Evolutionary conservation across 2,329 filamentous ascomycete species (phyloP), one percentile per base, ranked within the genome.

Genomic region (Macroventuria anomochaeta): DNA sequence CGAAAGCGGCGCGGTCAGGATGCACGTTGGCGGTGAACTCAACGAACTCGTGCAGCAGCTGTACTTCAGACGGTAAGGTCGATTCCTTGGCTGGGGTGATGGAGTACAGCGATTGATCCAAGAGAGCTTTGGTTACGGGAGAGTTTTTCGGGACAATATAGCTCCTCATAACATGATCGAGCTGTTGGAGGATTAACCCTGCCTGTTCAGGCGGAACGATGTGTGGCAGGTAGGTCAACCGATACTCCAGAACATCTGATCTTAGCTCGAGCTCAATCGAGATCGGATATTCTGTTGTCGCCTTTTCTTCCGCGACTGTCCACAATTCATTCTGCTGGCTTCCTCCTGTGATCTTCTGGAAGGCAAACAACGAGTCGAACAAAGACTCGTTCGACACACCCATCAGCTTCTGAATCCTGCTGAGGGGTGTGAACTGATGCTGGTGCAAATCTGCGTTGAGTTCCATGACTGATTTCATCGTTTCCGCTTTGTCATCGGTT

Each of bases 311-410:
- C 1, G 84, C 58, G 0, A 89, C 59, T 6, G 77, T 77, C 88
- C 90, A 96, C 0, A 80, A 26, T 75, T 62, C 46, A 2, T 50
- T 62, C 55, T 40, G 29, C 53, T 48, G 29, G 46, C 60, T 15
- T 44, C 75, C 61, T 8, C 25, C 50, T 7, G 58, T 17, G 53
- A 79, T 67, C 59, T 89, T 90, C 67, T 96, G 93, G 66, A 92
- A 93, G 0, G 91, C 88, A 54, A 97, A 85, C 1, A 97, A 79
- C 0, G 91, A 93, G 67, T 97, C 92, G 62, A 97, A 96, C 0
- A 95, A 79, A 0, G 82, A 77, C 6, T 84, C 81, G 20, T 88
- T 84, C 0, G 87, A 78, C 53, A 84, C 81, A 0, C 86, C 87
- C 15, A 90, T 80, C 81, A 87, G 88, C 42, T 83, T 85, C 64